A percentile compares a stretch with the other conserved stretches of the same genome.
These are phyloP conservation scores for Penicillium soppii DNA, from an alignment of 495 filamentous ascomycete species.

Conservation along the genomic window DNA sequence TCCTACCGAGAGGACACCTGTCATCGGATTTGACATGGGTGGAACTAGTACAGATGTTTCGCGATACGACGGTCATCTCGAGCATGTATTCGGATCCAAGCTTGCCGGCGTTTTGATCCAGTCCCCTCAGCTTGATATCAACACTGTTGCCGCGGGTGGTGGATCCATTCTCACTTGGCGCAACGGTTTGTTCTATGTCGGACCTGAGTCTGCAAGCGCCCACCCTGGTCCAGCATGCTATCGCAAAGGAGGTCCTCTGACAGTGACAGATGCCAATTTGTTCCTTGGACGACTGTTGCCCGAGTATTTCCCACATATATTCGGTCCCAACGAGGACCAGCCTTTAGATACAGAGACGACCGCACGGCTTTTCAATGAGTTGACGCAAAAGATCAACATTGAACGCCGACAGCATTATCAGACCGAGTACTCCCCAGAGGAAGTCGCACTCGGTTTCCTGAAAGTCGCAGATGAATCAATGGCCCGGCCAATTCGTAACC, in stretches of 20 bases:
- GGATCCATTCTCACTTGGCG: conserved; percentile 86
- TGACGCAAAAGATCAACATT: conserved; percentile 76
- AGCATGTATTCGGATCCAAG: conserved; percentile 97
- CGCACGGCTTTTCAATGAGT: conserved; percentile 69
- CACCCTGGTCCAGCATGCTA: conserved; percentile 96
- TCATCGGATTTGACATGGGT: conserved; percentile 97
- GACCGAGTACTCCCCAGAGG: conserved; percentile 76
- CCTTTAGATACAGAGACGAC: conserved; percentile 78
- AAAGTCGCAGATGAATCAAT: conserved; percentile 56
- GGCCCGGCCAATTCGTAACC: conserved; percentile 53
- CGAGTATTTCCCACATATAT: conserved; percentile 97
- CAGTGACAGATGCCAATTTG: conserved; percentile 92
- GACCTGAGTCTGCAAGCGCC: conserved; percentile 88
- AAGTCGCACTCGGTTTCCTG: conserved; percentile 70
- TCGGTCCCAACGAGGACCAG: conserved; percentile 88
- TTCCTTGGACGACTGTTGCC: conserved; percentile 85
- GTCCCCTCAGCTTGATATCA: conserved; percentile 94
- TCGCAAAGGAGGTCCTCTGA: conserved; percentile 87
- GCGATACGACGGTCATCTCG: conserved; percentile 87
- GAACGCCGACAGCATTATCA: conserved; percentile 53
- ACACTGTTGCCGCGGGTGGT: conserved; percentile 93
- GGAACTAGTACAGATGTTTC: conserved; percentile 96
- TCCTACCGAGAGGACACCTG: conserved; percentile 76
- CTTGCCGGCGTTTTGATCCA: conserved; percentile 95
- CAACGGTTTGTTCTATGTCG: conserved; percentile 95